These are phyloP conservation scores for Rubus idaeus DNA, from an alignment of 306 rosid species.

Conservation along the genomic window DNA sequence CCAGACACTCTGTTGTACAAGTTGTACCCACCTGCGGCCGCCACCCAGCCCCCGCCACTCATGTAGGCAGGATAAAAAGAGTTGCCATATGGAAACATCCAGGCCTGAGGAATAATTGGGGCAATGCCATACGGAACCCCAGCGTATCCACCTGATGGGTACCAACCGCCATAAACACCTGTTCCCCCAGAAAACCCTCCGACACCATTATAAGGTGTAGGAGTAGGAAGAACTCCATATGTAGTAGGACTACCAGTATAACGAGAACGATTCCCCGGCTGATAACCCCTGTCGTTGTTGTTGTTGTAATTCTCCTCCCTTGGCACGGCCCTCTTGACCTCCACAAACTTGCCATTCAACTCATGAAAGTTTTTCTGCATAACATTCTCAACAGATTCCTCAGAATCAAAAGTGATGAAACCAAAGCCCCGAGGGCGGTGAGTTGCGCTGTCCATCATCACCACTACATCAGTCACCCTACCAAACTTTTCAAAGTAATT, in stretches of 20 bases:
- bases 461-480: constrained; percentile 71
- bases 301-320: constrained; percentile 44
- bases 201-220: constrained; percentile 34
- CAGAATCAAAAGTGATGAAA: constrained; percentile 71
- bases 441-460: constrained; percentile 75
- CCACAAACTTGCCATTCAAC: constrained; percentile 71
- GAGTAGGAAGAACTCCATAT: constrained; percentile 32
- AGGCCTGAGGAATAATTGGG: constrained; percentile 39
- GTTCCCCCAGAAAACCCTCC: constrained; percentile 44
- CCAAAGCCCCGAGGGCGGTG: constrained; percentile 88
- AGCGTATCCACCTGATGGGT: constrained; percentile 48
- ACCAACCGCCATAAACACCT: constrained; percentile 49
- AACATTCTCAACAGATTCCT: constrained; percentile 65
- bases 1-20: background rate
- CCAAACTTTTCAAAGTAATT: constrained; percentile 75
- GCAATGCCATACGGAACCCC: constrained; percentile 48
- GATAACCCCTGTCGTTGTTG: constrained; percentile 30
- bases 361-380: constrained; percentile 62
- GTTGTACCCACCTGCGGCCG: constrained; percentile 33
- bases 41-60: constrained; percentile 37
- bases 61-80: constrained; percentile 30
- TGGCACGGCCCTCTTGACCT: constrained; percentile 91
- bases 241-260: constrained; percentile 28
- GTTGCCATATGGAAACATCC: constrained; percentile 42
- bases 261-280: constrained; percentile 23